phyloP scores from a whole-genome alignment of 2,329 filamentous ascomycete genomes.

The Thermoascus crustaceus region DNA sequence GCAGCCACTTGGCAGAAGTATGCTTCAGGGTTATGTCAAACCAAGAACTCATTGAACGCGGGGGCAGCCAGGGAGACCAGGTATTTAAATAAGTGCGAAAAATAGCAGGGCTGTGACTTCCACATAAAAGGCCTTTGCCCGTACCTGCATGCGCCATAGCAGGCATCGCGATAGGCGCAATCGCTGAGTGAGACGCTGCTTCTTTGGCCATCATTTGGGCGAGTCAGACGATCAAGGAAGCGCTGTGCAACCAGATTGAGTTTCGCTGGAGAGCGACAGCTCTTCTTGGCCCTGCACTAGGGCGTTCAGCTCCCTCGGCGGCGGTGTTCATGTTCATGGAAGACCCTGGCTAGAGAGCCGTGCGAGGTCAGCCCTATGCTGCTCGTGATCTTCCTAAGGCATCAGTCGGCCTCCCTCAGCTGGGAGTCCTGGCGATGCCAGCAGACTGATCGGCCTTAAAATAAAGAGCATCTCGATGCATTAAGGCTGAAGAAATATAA shows the following conservation, averaged over 20 bases:
- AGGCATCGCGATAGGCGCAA: no score
- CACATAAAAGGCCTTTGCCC: no score
- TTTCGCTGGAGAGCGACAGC: not conserved
- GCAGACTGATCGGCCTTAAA: constrained; percentile 6
- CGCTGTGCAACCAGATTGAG: not conserved
- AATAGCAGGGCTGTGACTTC: no score
- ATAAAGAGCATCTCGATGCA: not conserved
- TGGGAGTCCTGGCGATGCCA: constrained; percentile 2
- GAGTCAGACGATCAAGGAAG: constrained; percentile 12
- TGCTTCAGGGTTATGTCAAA: no score
- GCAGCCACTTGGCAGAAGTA: no score
- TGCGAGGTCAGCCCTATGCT: constrained; percentile 4
- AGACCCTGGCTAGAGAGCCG: not conserved
- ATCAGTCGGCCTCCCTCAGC: constrained; percentile 3
- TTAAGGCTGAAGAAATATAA: no score
- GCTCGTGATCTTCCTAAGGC: constrained; percentile 4
- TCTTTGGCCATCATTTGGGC: constrained; percentile 11
- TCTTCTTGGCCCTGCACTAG: constrained; percentile 1
- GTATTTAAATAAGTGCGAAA: no score
- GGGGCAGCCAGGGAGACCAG: no score
- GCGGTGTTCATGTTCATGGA: constrained; percentile 1
- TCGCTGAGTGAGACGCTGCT: constrained; percentile 1
- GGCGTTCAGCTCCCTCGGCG: not conserved
- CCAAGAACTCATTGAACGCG: no score
- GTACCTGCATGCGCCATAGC: not conserved